Conservation (phyloP, 768 basidiomycete genomes). For the Podaxis rugospora region DNA sequence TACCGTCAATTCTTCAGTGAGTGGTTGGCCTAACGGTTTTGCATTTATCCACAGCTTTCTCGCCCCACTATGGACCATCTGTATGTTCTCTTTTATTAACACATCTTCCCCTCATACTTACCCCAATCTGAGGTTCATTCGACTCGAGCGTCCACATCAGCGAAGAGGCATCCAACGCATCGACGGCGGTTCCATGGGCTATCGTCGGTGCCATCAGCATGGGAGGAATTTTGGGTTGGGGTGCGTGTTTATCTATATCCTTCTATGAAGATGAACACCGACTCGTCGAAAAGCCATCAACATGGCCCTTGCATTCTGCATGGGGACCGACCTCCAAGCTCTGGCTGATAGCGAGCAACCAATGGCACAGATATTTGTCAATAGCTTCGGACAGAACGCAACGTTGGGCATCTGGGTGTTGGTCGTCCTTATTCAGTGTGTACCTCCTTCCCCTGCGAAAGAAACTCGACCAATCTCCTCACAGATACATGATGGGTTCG, state of each 20-base stretch:
- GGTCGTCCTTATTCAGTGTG: slow-evolving; percentile 36
- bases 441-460: not conserved
- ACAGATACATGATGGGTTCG: slow-evolving; percentile 57
- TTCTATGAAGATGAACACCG: not conserved
- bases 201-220: slow-evolving; percentile 54
- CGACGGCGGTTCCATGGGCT: slow-evolving; percentile 64
- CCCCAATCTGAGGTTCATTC: slow-evolving; percentile 27
- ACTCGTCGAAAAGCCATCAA: slow-evolving; percentile 41
- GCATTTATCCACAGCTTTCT: slow-evolving; percentile 47
- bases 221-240: slow-evolving; percentile 55
- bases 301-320: slow-evolving; percentile 58
- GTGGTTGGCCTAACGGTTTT: slow-evolving; percentile 55
- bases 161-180: slow-evolving; percentile 69
- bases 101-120: not conserved
- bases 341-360: slow-evolving; percentile 47
- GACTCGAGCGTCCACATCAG: slow-evolving; percentile 65
- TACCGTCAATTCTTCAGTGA: slow-evolving; percentile 27
- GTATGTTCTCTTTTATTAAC: slow-evolving; percentile 14
- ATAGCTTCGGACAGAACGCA: slow-evolving; percentile 35
- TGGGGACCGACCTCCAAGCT: slow-evolving; percentile 45
- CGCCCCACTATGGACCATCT: slow-evolving; percentile 39
- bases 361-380: slow-evolving; percentile 57
- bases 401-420: slow-evolving; percentile 35
- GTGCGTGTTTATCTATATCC: slow-evolving; percentile 27
- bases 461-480: not conserved